Evolutionary conservation across 495 filamentous ascomycete genomes (phyloP).

Genomic region (Amphirosellinia nigrospora): DNA sequence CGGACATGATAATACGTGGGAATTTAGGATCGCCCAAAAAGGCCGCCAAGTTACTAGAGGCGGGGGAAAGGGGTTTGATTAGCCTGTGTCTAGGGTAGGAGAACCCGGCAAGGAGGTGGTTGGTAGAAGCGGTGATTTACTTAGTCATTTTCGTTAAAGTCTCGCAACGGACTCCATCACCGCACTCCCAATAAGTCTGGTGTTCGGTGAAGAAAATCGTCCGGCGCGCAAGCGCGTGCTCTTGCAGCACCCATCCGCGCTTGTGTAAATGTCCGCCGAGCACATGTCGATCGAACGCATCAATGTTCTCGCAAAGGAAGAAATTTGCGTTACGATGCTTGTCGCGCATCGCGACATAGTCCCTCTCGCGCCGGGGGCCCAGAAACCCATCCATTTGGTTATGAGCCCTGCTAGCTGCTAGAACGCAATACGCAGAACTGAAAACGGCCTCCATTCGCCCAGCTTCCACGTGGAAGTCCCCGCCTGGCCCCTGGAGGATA

Average conservation of each 20-base stretch:
- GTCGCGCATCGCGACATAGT: neutral
- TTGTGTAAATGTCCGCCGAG: neutral
- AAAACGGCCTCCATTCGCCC: neutral
- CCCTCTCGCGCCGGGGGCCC: neutral
- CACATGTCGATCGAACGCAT: neutral
- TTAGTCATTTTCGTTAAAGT: neutral
- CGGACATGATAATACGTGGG: neutral
- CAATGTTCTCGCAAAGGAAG: neutral
- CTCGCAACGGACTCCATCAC: neutral
- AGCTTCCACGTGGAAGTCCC: neutral
- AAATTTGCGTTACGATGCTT: neutral
- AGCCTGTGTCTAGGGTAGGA: no score
- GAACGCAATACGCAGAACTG: neutral
- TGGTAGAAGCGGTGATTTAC: no score
- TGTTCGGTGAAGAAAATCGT: neutral
- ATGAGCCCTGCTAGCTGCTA: neutral
- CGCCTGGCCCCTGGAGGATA: slow-evolving; percentile 35
- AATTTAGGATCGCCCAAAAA: neutral
- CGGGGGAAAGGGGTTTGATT: neutral
- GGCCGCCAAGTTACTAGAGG: neutral
- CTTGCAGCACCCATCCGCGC: neutral
- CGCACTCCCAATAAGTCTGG: neutral
- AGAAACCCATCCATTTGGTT: neutral
- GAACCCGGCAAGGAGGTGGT: no score
- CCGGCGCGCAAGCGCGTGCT: neutral